A percentile compares a stretch with the other conserved stretches of the same genome.
phyloP scores from a whole-genome alignment of 306 rosid species.

The Benincasa hispida region DNA sequence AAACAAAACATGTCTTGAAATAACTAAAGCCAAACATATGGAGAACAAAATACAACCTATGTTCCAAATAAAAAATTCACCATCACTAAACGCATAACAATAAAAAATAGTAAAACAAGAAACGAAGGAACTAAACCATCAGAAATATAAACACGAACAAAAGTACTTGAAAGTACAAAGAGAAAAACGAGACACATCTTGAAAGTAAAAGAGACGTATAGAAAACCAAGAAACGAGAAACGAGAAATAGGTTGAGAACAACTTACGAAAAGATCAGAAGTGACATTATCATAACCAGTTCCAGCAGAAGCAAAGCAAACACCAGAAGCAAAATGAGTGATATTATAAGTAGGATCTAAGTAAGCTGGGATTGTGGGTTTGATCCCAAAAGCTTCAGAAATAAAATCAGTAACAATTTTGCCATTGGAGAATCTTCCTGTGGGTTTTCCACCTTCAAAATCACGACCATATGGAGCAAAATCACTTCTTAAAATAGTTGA shows the following conservation, averaged over 20 bases:
- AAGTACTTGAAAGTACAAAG: no score
- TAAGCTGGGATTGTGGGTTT: conserved; percentile 37
- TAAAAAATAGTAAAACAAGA: no score
- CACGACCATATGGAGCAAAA: conserved; percentile 40
- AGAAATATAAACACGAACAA: no score
- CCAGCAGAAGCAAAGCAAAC: conserved; percentile 67
- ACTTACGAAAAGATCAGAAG: conserved; percentile 42
- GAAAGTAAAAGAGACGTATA: no score
- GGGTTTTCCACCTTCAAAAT: conserved; percentile 24
- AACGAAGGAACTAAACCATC: no score
- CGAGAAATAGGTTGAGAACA: background rate
- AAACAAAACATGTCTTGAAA: no score
- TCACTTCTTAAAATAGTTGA: conserved; percentile 35
- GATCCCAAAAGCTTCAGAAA: conserved; percentile 38
- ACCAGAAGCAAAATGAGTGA: conserved; percentile 34
- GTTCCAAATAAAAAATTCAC: no score
- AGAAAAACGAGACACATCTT: no score
- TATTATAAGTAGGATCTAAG: conserved; percentile 32
- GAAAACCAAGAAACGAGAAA: no score
- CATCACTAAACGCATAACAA: no score
- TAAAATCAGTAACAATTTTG: conserved; percentile 37
- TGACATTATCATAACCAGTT: conserved; percentile 47
- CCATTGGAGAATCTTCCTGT: conserved; percentile 56
- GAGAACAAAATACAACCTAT: no score
- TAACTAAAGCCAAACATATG: no score